phyloP scores from a whole-genome alignment of 2,329 filamentous ascomycete genomes.

The Phyllosticta citrichinensis region DNA sequence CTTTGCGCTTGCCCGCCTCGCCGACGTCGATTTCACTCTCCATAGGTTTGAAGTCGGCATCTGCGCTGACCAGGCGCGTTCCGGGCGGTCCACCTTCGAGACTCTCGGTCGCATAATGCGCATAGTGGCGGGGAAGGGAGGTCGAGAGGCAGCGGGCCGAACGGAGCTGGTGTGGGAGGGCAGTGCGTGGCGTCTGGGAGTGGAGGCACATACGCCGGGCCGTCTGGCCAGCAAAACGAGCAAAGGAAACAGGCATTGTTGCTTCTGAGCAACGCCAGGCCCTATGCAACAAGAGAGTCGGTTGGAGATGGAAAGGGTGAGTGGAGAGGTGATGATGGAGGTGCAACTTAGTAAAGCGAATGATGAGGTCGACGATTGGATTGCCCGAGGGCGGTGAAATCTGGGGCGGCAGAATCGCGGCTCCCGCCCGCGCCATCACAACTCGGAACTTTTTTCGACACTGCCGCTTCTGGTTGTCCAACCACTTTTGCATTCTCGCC shows the following conservation, averaged over 20 bases:
- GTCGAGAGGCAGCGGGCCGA: conserved; percentile 56
- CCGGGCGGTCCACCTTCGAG: conserved; percentile 24
- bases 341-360: neutral
- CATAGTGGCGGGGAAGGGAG: conserved; percentile 52
- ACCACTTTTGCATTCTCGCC: conserved; percentile 9
- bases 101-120: conserved; percentile 49
- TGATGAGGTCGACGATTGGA: conserved; percentile 8
- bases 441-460: conserved; percentile 13
- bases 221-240: conserved; percentile 61
- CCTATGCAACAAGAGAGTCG: conserved; percentile 8
- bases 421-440: neutral
- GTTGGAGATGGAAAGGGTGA: conserved; percentile 2
- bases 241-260: conserved; percentile 61
- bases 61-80: conserved; percentile 26
- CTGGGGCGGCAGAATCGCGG: neutral
- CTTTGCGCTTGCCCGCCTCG: conserved; percentile 60
- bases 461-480: conserved; percentile 1
- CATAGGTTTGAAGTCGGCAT: conserved; percentile 51
- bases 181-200: conserved; percentile 36
- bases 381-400: neutral
- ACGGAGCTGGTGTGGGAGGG: conserved; percentile 30
- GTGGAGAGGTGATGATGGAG: conserved; percentile 9
- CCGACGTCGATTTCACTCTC: conserved; percentile 35
- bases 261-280: conserved; percentile 16
- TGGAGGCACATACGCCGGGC: conserved; percentile 57